These are phyloP conservation scores for Linnemannia hyalina DNA, from an alignment of 192 early-diverging fungal genomes.

Conservation along the genomic window DNA sequence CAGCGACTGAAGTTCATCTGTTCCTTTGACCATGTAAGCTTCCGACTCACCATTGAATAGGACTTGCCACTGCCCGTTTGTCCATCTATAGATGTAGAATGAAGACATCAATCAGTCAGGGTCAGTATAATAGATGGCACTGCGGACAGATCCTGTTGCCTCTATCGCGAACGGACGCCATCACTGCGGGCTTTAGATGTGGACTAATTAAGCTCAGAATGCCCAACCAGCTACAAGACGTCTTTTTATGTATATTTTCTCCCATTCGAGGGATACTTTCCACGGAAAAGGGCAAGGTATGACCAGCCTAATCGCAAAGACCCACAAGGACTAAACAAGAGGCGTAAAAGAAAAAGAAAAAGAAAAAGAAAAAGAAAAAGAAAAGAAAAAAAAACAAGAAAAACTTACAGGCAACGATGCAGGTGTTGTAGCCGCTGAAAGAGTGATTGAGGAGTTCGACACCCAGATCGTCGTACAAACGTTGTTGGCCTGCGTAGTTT, in stretches of 20 bases:
- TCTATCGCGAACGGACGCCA: conserved; percentile 8
- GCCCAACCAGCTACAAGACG: background rate
- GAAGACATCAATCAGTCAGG: background rate
- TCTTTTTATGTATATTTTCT: background rate
- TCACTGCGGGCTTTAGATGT: conserved; percentile 7
- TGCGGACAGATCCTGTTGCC: background rate
- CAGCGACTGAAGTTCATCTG: background rate
- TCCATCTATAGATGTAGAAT: conserved; percentile 65
- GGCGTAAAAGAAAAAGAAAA: background rate
- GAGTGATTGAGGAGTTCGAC: conserved; percentile 86
- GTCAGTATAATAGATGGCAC: background rate
- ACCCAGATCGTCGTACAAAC: conserved; percentile 83
- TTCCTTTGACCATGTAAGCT: background rate
- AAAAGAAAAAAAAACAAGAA: conserved; percentile 11
- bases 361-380: background rate
- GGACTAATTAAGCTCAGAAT: background rate
- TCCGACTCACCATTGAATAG: conserved; percentile 69
- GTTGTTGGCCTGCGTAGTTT: conserved; percentile 78
- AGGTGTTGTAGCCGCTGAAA: conserved; percentile 91
- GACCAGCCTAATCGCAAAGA: background rate
- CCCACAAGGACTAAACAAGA: background rate
- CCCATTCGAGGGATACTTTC: background rate
- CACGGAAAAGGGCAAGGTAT: background rate
- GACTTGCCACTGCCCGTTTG: conserved; percentile 87
- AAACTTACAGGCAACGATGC: conserved; percentile 90